These are phyloP conservation scores for Aspergillus versicolor DNA, from an alignment of 2,329 filamentous ascomycete genomes.

Conservation along the genomic window DNA sequence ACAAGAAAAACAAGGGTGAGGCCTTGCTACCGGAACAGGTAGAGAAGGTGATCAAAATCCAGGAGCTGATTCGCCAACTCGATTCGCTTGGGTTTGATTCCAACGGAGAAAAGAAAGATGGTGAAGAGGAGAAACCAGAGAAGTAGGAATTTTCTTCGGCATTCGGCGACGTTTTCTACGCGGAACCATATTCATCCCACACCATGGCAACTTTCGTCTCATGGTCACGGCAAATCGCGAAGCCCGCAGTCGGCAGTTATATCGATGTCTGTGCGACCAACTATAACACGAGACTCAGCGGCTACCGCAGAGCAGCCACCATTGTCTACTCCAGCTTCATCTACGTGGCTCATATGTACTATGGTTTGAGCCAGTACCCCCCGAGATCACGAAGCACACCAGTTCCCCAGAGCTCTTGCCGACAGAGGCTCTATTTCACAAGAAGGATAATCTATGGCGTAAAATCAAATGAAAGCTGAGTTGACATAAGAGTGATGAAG, in stretches of 20 bases:
- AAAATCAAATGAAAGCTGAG: background rate
- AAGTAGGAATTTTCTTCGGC: background rate
- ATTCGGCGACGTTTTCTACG: background rate
- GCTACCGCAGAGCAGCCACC: background rate
- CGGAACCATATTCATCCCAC: background rate
- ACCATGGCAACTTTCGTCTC: background rate
- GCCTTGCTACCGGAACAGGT: constrained; percentile 88
- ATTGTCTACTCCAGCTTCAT: background rate
- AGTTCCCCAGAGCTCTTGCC: background rate
- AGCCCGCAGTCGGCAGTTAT: background rate
- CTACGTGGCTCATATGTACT: background rate
- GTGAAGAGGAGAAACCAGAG: constrained; percentile 16
- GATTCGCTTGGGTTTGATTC: constrained; percentile 80
- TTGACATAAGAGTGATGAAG: background rate
- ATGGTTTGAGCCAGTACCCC: background rate
- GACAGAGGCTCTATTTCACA: background rate
- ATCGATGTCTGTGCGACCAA: background rate
- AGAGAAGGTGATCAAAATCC: constrained; percentile 96
- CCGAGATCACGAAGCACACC: background rate
- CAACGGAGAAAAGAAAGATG: constrained; percentile 65
- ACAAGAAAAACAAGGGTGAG: constrained; percentile 86
- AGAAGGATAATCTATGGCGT: background rate
- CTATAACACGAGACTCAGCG: background rate
- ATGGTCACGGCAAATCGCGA: background rate
- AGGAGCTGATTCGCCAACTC: constrained; percentile 85